phyloP scores from a whole-genome alignment of 2,329 filamentous ascomycete genomes.

The Domatiomyces globalis region DNA sequence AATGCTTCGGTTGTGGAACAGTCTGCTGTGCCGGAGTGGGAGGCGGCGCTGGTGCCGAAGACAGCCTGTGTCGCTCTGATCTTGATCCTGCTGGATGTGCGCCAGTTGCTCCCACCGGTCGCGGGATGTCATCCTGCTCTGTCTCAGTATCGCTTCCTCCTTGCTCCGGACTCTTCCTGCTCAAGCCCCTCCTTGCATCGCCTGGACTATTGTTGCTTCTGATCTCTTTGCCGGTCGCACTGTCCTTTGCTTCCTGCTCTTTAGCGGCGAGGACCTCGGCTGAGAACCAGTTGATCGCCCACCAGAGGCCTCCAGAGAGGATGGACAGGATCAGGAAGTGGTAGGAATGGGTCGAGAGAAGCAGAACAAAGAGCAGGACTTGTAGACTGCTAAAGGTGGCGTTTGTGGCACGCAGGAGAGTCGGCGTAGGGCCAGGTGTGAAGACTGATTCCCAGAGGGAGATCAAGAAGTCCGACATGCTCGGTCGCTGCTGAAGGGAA shows the following conservation, averaged over 20 bases:
- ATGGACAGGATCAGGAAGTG: slow-evolving; percentile 75
- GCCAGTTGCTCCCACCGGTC: background rate
- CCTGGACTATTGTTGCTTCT: slow-evolving; percentile 29
- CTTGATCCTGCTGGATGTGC: background rate
- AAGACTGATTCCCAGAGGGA: slow-evolving; percentile 88
- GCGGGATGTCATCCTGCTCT: slow-evolving; percentile 21
- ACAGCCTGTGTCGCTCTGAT: background rate
- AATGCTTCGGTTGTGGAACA: background rate
- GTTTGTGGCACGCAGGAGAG: slow-evolving; percentile 81
- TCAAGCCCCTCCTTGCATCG: slow-evolving; percentile 25
- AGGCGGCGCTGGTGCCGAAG: background rate
- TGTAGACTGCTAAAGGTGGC: slow-evolving; percentile 76
- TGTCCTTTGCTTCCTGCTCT: slow-evolving; percentile 16
- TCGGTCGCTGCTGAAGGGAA: slow-evolving; percentile 1
- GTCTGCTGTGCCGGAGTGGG: background rate
- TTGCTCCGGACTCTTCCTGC: slow-evolving; percentile 10
- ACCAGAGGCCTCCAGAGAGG: slow-evolving; percentile 74
- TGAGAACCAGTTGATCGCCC: slow-evolving; percentile 94
- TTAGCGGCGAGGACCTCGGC: slow-evolving; percentile 42
- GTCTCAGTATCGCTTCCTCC: slow-evolving; percentile 26
- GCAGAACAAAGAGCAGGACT: slow-evolving; percentile 57
- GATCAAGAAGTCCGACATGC: slow-evolving; percentile 44
- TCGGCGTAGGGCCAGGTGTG: slow-evolving; percentile 77
- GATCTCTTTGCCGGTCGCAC: slow-evolving; percentile 19
- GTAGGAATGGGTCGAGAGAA: slow-evolving; percentile 69